Conservation (phyloP, 495 filamentous ascomycete genomes). For the Lineolata rhizophorae region DNA sequence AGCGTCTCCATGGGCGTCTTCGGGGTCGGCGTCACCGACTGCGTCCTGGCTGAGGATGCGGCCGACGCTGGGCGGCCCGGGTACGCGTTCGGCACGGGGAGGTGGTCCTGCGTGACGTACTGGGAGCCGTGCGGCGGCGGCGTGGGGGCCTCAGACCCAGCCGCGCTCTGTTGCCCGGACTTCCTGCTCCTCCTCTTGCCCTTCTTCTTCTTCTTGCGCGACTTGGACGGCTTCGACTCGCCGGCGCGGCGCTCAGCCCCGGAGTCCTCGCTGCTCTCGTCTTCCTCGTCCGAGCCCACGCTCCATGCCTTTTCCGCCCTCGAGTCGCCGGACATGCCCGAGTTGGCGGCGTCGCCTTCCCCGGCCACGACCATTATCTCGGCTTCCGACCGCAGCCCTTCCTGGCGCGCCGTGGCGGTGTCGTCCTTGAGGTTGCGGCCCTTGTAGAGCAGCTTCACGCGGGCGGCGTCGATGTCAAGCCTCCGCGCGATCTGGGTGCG, state of each 20-base stretch:
- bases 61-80: slow-evolving; percentile 4
- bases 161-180: neutral
- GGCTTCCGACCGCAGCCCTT: slow-evolving; percentile 40
- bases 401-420: slow-evolving; percentile 38
- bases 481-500: slow-evolving; percentile 39
- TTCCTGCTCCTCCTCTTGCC: slow-evolving; percentile 6
- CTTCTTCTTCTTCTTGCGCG: slow-evolving; percentile 9
- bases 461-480: slow-evolving; percentile 33
- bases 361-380: slow-evolving; percentile 49
- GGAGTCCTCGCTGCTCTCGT: slow-evolving; percentile 24
- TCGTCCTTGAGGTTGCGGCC: slow-evolving; percentile 54
- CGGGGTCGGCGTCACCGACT: slow-evolving; percentile 20
- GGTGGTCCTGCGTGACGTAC: slow-evolving; percentile 4
- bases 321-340: slow-evolving; percentile 7
- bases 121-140: slow-evolving; percentile 8
- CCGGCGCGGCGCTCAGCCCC: slow-evolving; percentile 9
- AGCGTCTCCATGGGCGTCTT: slow-evolving; percentile 44
- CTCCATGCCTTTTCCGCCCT: slow-evolving; percentile 7
- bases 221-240: slow-evolving; percentile 2
- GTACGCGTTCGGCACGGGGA: slow-evolving; percentile 15
- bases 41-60: no score
- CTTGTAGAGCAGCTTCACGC: slow-evolving; percentile 63
- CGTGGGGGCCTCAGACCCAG: slow-evolving; percentile 9
- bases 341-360: slow-evolving; percentile 13
- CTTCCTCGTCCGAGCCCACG: slow-evolving; percentile 25